Conservation (phyloP, 805 yeast genomes). For the Candida lessepsii region DNA sequence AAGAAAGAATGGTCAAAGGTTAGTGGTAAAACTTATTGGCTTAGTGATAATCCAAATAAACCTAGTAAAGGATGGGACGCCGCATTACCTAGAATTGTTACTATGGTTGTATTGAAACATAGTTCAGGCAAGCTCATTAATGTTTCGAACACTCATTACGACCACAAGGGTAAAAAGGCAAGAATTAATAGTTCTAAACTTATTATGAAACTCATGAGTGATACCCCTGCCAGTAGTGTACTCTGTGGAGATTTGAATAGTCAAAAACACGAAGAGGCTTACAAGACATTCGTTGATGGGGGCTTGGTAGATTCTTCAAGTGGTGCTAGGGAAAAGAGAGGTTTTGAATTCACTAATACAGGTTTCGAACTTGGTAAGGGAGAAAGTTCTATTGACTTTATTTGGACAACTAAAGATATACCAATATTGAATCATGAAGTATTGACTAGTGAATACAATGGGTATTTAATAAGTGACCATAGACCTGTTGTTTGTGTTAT, state of each 20-base stretch:
- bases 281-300: conserved; percentile 28
- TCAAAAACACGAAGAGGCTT: conserved; percentile 33
- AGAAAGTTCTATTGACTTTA: conserved; percentile 39
- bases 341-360: conserved; percentile 42
- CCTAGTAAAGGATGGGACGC: conserved; percentile 50
- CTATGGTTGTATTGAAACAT: conserved; percentile 30
- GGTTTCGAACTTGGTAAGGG: conserved; percentile 21
- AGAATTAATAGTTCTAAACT: conserved; percentile 30
- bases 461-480: conserved; percentile 35
- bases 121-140: conserved; percentile 23
- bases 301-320: conserved; percentile 18
- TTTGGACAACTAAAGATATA: conserved; percentile 31
- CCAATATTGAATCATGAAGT: conserved; percentile 17
- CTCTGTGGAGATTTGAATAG: conserved; percentile 40
- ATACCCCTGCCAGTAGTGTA: conserved; percentile 25
- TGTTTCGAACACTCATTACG: conserved; percentile 40
- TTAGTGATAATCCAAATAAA: conserved; percentile 24
- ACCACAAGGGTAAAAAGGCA: conserved; percentile 35
- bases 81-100: conserved; percentile 37
- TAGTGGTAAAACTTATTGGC: conserved; percentile 24
- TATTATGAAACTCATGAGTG: conserved; percentile 27
- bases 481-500: conserved; percentile 29
- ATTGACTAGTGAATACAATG: conserved; percentile 30
- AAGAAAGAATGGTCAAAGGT: conserved; percentile 23
- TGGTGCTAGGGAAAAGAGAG: conserved; percentile 36